phyloP scores from a whole-genome alignment of 768 basidiomycete genomes.

The Tricholoma matsutake region DNA sequence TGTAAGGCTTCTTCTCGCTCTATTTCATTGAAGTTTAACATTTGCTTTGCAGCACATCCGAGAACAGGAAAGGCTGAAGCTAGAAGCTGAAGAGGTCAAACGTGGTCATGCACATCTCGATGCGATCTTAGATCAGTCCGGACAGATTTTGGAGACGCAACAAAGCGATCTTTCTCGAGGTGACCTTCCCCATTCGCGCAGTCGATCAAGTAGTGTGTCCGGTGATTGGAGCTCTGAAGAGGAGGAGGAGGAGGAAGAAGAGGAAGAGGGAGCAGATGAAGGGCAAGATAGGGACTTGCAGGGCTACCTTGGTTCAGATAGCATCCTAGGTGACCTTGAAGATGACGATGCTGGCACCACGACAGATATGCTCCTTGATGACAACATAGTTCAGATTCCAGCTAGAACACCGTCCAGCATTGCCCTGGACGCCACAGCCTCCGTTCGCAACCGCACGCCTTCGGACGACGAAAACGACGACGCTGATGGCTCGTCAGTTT shows the following conservation, averaged over 20 bases:
- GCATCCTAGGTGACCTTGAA: slow-evolving; percentile 1
- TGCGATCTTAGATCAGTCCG: slow-evolving; percentile 86
- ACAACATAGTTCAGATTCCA: neutral
- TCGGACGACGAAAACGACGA: slow-evolving; percentile 5
- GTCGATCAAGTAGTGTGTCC: slow-evolving; percentile 54
- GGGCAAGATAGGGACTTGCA: slow-evolving; percentile 7
- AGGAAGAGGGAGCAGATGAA: slow-evolving; percentile 13
- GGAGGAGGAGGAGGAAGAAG: slow-evolving; percentile 21
- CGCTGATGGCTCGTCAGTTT: neutral
- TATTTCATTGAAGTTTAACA: slow-evolving; percentile 2
- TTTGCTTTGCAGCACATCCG: slow-evolving; percentile 57
- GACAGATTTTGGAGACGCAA: slow-evolving; percentile 82
- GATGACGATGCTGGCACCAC: slow-evolving; percentile 14
- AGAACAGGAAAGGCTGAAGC: slow-evolving; percentile 57
- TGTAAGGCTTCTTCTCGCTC: slow-evolving; percentile 41
- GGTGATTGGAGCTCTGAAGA: slow-evolving; percentile 28
- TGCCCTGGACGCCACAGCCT: neutral
- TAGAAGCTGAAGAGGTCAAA: slow-evolving; percentile 74
- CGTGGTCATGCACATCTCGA: slow-evolving; percentile 85
- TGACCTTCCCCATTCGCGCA: slow-evolving; percentile 44
- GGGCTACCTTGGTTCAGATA: neutral
- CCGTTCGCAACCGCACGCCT: neutral
- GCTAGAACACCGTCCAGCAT: slow-evolving; percentile 3
- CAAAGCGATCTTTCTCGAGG: slow-evolving; percentile 61
- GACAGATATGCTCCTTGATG: slow-evolving; percentile 16